Conservation (phyloP, 1,139 yeast species). For the Zygoascus meyerae region DNA sequence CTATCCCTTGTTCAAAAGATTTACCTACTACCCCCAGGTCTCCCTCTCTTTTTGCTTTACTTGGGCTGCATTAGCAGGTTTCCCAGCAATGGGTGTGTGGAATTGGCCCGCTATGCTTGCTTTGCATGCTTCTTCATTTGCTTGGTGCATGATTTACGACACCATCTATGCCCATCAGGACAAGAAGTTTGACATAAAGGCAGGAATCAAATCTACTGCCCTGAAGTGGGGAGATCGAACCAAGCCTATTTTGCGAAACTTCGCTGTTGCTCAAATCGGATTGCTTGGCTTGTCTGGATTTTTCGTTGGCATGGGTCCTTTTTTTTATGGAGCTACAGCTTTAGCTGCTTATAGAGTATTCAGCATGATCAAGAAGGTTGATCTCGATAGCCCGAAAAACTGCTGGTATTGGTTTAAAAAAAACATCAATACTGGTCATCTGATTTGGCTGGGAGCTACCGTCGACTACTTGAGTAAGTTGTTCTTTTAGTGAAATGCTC, state of each 20-base stretch:
- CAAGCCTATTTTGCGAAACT: slow-evolving; percentile 57
- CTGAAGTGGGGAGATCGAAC: slow-evolving; percentile 83
- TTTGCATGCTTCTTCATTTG: slow-evolving; percentile 66
- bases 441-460: slow-evolving; percentile 68
- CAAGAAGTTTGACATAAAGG: slow-evolving; percentile 74
- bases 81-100: slow-evolving; percentile 92
- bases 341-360: slow-evolving; percentile 64
- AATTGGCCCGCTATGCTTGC: slow-evolving; percentile 67
- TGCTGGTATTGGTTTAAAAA: slow-evolving; percentile 79
- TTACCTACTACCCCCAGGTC: slow-evolving; percentile 91
- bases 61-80: slow-evolving; percentile 94
- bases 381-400: slow-evolving; percentile 68
- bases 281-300: slow-evolving; percentile 65
- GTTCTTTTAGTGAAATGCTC: slow-evolving; percentile 32
- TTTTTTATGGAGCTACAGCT: slow-evolving; percentile 59
- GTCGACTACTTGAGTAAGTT: slow-evolving; percentile 60
- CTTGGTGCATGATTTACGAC: slow-evolving; percentile 96
- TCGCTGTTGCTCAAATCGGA: slow-evolving; percentile 63
- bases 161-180: slow-evolving; percentile 98
- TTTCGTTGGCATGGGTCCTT: slow-evolving; percentile 83
- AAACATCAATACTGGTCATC: slow-evolving; percentile 76
- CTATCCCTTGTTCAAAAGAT: slow-evolving; percentile 88
- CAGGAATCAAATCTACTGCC: slow-evolving; percentile 94
- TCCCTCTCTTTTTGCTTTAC: slow-evolving; percentile 77
- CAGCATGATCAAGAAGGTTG: slow-evolving; percentile 61